These are phyloP conservation scores for Canna indica DNA, from an alignment of 176 grass and related monocot genomes.

Conservation along the genomic window DNA sequence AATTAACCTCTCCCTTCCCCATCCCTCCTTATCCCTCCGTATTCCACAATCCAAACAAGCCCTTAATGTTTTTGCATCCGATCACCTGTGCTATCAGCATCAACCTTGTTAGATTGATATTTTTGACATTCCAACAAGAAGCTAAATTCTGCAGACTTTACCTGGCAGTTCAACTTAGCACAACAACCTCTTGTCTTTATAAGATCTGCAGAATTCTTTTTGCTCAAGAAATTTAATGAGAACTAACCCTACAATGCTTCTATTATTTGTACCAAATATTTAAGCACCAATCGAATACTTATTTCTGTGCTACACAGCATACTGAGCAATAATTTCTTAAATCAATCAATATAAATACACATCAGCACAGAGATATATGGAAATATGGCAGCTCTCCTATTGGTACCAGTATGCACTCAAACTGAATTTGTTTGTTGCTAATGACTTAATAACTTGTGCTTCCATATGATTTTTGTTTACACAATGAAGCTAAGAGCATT, in stretches of 20 bases:
- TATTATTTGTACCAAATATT: not conserved
- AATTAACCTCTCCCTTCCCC: no score
- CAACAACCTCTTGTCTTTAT: not conserved
- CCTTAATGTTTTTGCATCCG: no score
- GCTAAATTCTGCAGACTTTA: not conserved
- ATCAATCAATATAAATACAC: no score
- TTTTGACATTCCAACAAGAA: not conserved
- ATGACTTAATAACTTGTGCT: not conserved
- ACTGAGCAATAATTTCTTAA: no score
- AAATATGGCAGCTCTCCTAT: no score
- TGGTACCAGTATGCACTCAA: no score
- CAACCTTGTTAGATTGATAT: not conserved
- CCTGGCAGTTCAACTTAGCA: not conserved
- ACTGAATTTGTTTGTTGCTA: not conserved
- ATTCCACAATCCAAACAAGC: no score
- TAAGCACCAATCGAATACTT: not conserved
- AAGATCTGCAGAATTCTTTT: not conserved
- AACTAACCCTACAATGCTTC: not conserved
- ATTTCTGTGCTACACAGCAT: no score
- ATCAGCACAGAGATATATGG: no score
- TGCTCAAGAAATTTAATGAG: not conserved
- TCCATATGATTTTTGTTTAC: not conserved
- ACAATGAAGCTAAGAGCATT: constrained; percentile 12
- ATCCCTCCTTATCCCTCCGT: no score
- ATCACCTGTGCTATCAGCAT: not conserved